A percentile compares a stretch with the other conserved stretches of the same genome.
Conservation (phyloP, 805 yeast species). For the Starmerella vitae region DNA sequence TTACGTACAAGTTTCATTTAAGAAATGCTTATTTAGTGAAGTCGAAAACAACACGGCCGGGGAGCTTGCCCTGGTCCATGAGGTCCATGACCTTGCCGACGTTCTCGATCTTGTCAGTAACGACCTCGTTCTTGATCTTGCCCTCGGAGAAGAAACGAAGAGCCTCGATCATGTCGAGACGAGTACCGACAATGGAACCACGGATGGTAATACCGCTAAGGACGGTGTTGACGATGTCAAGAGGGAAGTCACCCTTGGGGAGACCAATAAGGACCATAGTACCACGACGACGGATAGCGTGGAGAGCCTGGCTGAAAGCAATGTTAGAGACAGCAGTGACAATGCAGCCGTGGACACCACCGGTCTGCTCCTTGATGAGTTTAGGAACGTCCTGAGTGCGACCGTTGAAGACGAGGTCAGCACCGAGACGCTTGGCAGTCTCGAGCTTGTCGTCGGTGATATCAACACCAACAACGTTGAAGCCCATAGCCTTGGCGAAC, state of each 20-base stretch:
- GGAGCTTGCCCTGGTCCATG: constrained; percentile 74
- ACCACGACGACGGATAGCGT: constrained; percentile 52
- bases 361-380: constrained; percentile 40
- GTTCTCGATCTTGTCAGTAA: constrained; percentile 44
- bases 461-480: constrained; percentile 57
- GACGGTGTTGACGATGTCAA: constrained; percentile 61
- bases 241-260: constrained; percentile 64
- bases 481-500: constrained; percentile 67
- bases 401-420: constrained; percentile 46
- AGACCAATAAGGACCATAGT: constrained; percentile 62
- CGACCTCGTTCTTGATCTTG: constrained; percentile 54
- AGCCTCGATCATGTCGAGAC: constrained; percentile 76
- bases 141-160: constrained; percentile 63
- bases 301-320: constrained; percentile 49
- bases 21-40: constrained; percentile 49
- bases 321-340: constrained; percentile 61
- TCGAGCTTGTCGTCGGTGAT: constrained; percentile 52
- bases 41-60: constrained; percentile 84
- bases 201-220: constrained; percentile 56
- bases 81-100: constrained; percentile 59
- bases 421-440: constrained; percentile 42
- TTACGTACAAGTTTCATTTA: no score
- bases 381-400: constrained; percentile 44
- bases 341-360: constrained; percentile 66
- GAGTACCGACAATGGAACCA: constrained; percentile 82